These are phyloP conservation scores for Aspergillus tanneri DNA, from an alignment of 2,329 filamentous ascomycete species.

Conservation along the genomic window DNA sequence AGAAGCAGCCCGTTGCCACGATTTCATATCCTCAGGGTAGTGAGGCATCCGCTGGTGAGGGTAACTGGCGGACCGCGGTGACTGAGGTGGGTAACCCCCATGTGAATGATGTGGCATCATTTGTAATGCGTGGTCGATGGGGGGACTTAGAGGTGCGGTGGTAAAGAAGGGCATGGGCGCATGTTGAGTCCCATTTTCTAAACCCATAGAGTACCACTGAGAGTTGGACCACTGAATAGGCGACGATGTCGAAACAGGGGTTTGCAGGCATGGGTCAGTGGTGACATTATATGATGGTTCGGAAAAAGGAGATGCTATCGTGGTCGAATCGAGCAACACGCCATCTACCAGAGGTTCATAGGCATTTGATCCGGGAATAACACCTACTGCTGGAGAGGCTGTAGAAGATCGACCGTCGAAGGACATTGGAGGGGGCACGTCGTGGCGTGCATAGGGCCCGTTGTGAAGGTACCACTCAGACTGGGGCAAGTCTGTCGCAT, in stretches of 20 bases:
- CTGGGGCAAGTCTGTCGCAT: constrained; percentile 10
- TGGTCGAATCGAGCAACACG: constrained; percentile 27
- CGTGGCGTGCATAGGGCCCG: constrained; percentile 13
- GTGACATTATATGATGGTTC: constrained; percentile 27
- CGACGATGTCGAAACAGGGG: constrained; percentile 24
- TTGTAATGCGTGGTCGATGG: constrained; percentile 26
- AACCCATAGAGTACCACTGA: constrained; percentile 33
- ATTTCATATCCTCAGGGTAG: constrained; percentile 23
- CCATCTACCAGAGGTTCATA: constrained; percentile 29
- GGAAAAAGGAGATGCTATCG: constrained; percentile 27
- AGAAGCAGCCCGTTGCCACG: constrained; percentile 32
- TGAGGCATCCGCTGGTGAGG: constrained; percentile 19
- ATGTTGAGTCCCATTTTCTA: constrained; percentile 26
- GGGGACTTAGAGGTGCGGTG: constrained; percentile 24
- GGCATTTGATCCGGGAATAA: constrained; percentile 22
- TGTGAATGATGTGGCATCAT: constrained; percentile 24
- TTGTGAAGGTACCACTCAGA: constrained; percentile 22
- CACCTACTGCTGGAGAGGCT: constrained; percentile 14
- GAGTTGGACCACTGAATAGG: constrained; percentile 26
- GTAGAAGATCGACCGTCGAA: constrained; percentile 15
- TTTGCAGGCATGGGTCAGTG: constrained; percentile 29
- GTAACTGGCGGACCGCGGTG: constrained; percentile 18
- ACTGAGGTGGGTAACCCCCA: constrained; percentile 22
- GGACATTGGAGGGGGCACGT: constrained; percentile 9
- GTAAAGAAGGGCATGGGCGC: constrained; percentile 27